phyloP scores from a whole-genome alignment of 352 stramenopile genomes.

The Pythium dissotocum region DNA sequence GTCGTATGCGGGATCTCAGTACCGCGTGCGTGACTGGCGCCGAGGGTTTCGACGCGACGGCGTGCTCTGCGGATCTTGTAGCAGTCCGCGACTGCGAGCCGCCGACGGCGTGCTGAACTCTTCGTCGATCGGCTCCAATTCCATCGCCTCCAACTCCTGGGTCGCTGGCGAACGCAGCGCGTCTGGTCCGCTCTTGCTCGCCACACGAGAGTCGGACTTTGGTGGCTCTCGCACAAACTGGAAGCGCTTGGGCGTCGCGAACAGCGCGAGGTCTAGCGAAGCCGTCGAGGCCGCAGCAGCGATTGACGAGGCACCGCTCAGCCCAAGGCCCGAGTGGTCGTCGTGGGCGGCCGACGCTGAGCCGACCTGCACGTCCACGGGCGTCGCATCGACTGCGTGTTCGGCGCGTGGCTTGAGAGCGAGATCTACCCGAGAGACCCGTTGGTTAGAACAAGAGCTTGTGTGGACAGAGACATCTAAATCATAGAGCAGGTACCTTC shows the following conservation, averaged over 20 bases:
- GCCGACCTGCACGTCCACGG: slow-evolving; percentile 24
- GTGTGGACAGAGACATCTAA: not conserved
- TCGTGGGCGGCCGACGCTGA: not conserved
- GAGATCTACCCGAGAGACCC: slow-evolving; percentile 18
- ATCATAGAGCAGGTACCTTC: slow-evolving; percentile 6
- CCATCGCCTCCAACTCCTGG: slow-evolving; percentile 69
- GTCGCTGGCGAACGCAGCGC: slow-evolving; percentile 50
- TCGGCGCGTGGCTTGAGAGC: slow-evolving; percentile 17
- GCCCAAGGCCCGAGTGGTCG: not conserved
- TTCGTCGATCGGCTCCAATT: slow-evolving; percentile 79
- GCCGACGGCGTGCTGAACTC: slow-evolving; percentile 79
- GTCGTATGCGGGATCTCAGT: slow-evolving; percentile 36
- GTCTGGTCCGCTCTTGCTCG: slow-evolving; percentile 25
- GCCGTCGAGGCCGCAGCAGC: slow-evolving; percentile 35
- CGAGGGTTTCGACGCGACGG: slow-evolving; percentile 76
- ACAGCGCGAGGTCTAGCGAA: slow-evolving; percentile 28
- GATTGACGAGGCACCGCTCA: slow-evolving; percentile 12
- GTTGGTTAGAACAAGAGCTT: too few species aligned
- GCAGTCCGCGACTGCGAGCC: slow-evolving; percentile 19
- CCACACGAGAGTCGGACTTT: slow-evolving; percentile 58
- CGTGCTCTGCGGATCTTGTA: slow-evolving; percentile 58
- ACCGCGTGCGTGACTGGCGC: slow-evolving; percentile 63
- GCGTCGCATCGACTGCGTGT: slow-evolving; percentile 10
- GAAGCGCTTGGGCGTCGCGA: slow-evolving; percentile 75
- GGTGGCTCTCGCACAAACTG: slow-evolving; percentile 71